Evolutionary conservation across 352 stramenopile genomes (phyloP), one percentile per base, ranked within the genome.

Genomic region (Globisporangium megalacanthum): DNA sequence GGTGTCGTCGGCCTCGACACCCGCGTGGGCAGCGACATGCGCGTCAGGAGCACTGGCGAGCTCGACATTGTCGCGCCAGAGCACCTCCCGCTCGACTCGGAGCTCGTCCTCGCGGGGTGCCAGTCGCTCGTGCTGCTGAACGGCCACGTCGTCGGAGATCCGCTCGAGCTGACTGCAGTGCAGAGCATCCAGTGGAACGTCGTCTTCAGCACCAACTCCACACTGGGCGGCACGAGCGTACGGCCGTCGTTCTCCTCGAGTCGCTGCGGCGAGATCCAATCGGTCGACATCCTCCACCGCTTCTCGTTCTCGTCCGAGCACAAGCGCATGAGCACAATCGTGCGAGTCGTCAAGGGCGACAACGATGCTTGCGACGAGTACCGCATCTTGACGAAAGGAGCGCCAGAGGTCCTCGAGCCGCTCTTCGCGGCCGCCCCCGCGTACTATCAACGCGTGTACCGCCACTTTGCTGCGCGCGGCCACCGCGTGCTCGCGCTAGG

Each of bases 241-340:
- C 55, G 72, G 61, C 70, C 70, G 17, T 68, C 67, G 17, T 58
- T 76, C 29, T 65, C 64, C 4, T 81, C 73, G 3, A 53, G 35
- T 5, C 62, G 53, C 39, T 49, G 60, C 10, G 73, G 66, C n/a
- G 58, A 62, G 17, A 62, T 78, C 49, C 41, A 77, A 17, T 65
- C 58, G 4, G 39, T 84, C 22, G 52, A 70, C 11, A 85, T 98
- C 47, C 52, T 96, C 2, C 80, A 97, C 54, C 71, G 89, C 35
- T 97, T 89, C 63, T 69, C 74, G 7, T 98, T 98, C 64, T 90
- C 78, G 4, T 96, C 87, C 0, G 87, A 85, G 41, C 66, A 97
- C 3, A 94, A 96, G 57, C 77, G 94, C 29, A 98, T 98, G 92
- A 96, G 79, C 48, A 94, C 86, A 42, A 83, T 98, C 36, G 72